Percentiles rank a stretch among this genome's conserved stretches.
Conservation (phyloP, 192 early-diverging fungal genomes). For the Coemansia sp. region DNA sequence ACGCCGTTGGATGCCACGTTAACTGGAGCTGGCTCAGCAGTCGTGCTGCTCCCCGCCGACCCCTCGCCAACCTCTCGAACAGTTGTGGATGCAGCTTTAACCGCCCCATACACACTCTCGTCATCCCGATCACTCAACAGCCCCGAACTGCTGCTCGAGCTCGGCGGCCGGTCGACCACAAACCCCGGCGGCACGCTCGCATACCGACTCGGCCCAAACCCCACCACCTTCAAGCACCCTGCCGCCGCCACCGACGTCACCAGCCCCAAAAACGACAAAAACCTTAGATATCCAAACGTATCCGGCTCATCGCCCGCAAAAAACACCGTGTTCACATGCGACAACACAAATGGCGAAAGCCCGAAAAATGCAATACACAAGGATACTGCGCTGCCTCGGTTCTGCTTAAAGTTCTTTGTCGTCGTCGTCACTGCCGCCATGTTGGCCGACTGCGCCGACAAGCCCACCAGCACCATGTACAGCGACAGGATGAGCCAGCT, state of each 20-base stretch:
- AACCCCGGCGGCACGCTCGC: conserved; percentile 44
- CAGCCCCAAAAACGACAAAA: conserved; percentile 41
- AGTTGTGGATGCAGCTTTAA: not conserved
- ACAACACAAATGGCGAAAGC: conserved; percentile 62
- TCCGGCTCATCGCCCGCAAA: conserved; percentile 52
- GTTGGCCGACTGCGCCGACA: conserved; percentile 60
- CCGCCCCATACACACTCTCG: conserved; percentile 17
- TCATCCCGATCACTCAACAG: conserved; percentile 23
- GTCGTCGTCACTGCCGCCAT: conserved; percentile 67
- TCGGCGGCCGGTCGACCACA: conserved; percentile 23
- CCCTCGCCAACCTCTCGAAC: not conserved
- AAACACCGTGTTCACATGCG: conserved; percentile 57
- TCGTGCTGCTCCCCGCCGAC: not conserved
- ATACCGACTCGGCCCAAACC: conserved; percentile 47
- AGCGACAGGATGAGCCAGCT: conserved; percentile 37
- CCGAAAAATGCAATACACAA: conserved; percentile 64
- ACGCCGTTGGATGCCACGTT: conserved; percentile 3
- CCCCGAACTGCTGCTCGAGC: conserved; percentile 22
- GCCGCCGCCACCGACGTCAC: conserved; percentile 30
- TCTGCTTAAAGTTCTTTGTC: conserved; percentile 59
- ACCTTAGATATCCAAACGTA: conserved; percentile 47
- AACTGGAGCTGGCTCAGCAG: not conserved
- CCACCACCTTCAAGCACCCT: conserved; percentile 35
- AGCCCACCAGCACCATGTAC: conserved; percentile 56
- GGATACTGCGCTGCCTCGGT: conserved; percentile 61